Base-by-base conservation (phyloP, 192 early-diverging fungal species). In the Phlyctochytrium bullatum region DNA sequence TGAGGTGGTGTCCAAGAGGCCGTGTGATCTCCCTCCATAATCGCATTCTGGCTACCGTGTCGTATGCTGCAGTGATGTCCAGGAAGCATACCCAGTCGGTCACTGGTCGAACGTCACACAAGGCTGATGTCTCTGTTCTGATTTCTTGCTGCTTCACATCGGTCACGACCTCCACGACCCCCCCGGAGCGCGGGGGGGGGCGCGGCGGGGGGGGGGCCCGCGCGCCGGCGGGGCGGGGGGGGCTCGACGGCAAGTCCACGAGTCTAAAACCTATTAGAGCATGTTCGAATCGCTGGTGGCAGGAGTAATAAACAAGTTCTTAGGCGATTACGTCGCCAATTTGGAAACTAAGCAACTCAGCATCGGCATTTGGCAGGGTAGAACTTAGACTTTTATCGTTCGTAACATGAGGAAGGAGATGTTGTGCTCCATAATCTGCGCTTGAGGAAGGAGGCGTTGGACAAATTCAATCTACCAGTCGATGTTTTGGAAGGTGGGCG, bases 281-380 rank as follows among this genome's bases (percentile, higher is more conserved):
- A 47, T 47, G 40, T 77, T 81, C 53, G 79, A 81, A 53, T 58
- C 64, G 25, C 53, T 81, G 34, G 52, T 81, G 3, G 74, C 73
- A 2, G 67, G 72, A 29, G 66, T 81, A 17, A 70, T 81, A 28
- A 81, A 81, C 62, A 76, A 80, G 66, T 63, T 98, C 68, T 87
- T 98, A 33, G 96, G 96, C 47, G 93, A 94, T 69, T 96, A 97
- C 86, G 93, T 97, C 47, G 88, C 89, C 34, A 96, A 97, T 77
- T 84, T 98, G 27, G 93, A 96, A 68, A 90, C 91, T 31, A 91
- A 87, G 57, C 95, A 98, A 85, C 88, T 98, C 64, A 92, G 92
- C 64, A 88, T 98, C 61, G 95, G 89, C 32, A 92, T 98, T 54
- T 98, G 95, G 96, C 86, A 88, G 68, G 94, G 93, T 92, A 89